Base-by-base conservation (phyloP, 176 grass and related monocot species). In the Lolium perenne region DNA sequence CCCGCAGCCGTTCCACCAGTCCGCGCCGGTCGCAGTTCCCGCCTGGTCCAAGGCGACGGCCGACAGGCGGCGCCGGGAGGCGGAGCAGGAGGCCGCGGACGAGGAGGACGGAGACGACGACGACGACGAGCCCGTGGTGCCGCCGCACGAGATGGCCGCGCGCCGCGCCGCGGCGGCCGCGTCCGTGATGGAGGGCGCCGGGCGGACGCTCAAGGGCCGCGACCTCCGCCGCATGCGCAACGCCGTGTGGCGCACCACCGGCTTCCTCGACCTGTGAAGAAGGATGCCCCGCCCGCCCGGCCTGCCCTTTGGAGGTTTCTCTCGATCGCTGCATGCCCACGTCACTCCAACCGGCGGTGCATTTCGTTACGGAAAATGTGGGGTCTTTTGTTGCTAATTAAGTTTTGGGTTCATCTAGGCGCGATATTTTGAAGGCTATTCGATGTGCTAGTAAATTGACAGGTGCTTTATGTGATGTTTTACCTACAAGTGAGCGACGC, bases 141-240 rank as follows among this genome's bases (percentile, higher is more conserved):
- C 91, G 10, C 93, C 93, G 77, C 93, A 95, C 32, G 81, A 90
- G 88, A 72, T 95, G 32, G 79, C 86, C 78, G 90, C 93, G 38
- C 88, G 90, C 20, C 92, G 86, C 56, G 86, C 86, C 20, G 86
- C 88, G 0, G 86, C 87, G 22, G 90, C 89, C 15, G 87, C 90
- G 79, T 95, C 94, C 59, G 87, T 95, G 74, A 85, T 93, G 89
- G 94, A 93, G 72, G 94, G 94, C 80, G 84, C 84, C 41, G 94
- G 94, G 25, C 76, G 94, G 65, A 95, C 94, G 67, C 89, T 95
- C 23, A 95, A 95, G 74, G 94, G 94, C 1, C 91, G 94, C 35
- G 94, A 95, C 72, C 90, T 95, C 87, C 83, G 89, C 5, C 86
- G 94, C n/a, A 87, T 95, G 82, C 94, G 94, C 78, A 95, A 93